A percentile compares a stretch with the other conserved stretches of the same genome.
Conservation (phyloP, 768 basidiomycete genomes). For the Rhizopogon vesiculosus region DNA sequence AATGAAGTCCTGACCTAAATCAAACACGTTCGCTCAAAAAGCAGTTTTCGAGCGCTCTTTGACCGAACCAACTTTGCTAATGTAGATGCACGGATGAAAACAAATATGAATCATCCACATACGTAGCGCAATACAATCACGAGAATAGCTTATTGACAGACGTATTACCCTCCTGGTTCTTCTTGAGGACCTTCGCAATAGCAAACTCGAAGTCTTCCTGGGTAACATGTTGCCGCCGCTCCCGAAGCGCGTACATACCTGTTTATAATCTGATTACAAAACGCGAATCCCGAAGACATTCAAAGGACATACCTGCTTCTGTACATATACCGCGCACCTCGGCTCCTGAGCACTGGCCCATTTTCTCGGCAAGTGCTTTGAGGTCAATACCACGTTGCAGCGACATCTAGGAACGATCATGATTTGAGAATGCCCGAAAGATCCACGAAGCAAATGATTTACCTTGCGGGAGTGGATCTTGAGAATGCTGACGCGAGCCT, state of each 20-base stretch:
- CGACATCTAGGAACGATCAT: slow-evolving; percentile 66
- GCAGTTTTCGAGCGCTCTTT: too few species aligned
- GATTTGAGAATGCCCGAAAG: not conserved
- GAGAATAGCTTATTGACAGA: slow-evolving; percentile 94
- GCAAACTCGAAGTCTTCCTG: slow-evolving; percentile 99
- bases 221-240: slow-evolving; percentile 94
- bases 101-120: not conserved
- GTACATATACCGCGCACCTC: slow-evolving; percentile 98
- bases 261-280: slow-evolving; percentile 1
- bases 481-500: slow-evolving; percentile 94
- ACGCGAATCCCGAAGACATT: not conserved
- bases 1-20: too few species aligned
- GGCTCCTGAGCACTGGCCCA: slow-evolving; percentile 98
- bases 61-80: too few species aligned
- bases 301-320: slow-evolving; percentile 68
- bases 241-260: slow-evolving; percentile 97
- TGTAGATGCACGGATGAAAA: not conserved
- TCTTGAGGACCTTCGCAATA: slow-evolving; percentile 95
- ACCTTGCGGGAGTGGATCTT: slow-evolving; percentile 96
- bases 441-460: not conserved
- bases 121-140: slow-evolving; percentile 30
- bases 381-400: slow-evolving; percentile 96
- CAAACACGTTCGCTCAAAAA: too few species aligned
- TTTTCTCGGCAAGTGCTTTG: slow-evolving; percentile 95
- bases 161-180: slow-evolving; percentile 93